Base-by-base conservation (phyloP, 2,329 filamentous ascomycete genomes). In the Paracorniculantispora psalliotae region DNA sequence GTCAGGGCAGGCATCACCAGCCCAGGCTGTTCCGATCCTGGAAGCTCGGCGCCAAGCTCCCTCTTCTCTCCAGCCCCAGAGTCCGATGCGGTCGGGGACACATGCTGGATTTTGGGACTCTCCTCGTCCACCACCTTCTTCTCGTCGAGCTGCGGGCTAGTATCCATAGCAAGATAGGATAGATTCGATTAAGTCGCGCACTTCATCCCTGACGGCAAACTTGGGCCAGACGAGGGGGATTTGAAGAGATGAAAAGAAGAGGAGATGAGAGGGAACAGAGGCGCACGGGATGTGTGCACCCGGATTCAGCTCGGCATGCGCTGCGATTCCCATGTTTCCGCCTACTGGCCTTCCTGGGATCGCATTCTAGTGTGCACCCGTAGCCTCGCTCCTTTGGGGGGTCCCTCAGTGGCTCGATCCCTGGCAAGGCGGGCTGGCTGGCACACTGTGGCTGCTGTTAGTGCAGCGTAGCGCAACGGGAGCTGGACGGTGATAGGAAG, bases 1-100 rank as follows among this genome's bases (percentile, higher is more conserved):
- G 59, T 54, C 23, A 61, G 43, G 6, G 44, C 59, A 21, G 59
- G 54, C 54, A 49, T 57, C 48, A 61, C 59, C 33, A 53, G 47
- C 1, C 48, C 59, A 1, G 52, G 52, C 33, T 25, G 46, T 13
- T 50, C 39, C 23, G 23, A 49, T 6, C 25, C 51, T 7, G 10
- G 35, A 2, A 39, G 30, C 25, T 56, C 47, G 12, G 30, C 35
- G 33, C 30, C 57, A 33, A 49, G 39, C n/a, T 12, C 8, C 23
- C 35, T 41, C 35, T 54, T n/a, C 5, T n/a, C n/a, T 12, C 13
- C 15, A 23, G 10, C 17, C 25, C 25, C 33, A n/a, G 33, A 37
- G 46, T 50, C 37, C 10, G 55, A 58, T 4, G 25, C 25, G 12
- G 48, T 25, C 0, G 55, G n/a, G 15, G 47, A 19, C 35, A 37